phyloP scores from a whole-genome alignment of 2,329 filamentous ascomycete genomes.

The Teratosphaeria pseudoeucalypti region DNA sequence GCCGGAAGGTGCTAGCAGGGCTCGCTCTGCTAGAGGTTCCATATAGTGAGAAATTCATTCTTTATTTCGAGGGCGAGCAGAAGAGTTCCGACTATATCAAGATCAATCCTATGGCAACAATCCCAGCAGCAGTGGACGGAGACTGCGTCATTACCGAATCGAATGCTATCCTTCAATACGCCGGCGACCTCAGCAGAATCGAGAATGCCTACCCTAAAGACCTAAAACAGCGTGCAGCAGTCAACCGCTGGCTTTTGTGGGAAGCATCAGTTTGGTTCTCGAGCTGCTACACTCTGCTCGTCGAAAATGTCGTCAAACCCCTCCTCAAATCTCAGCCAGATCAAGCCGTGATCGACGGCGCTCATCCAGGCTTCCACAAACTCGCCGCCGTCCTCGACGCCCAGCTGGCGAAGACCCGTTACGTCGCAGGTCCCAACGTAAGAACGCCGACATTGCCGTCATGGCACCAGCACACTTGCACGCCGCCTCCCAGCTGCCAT shows the following conservation, averaged over 20 bases:
- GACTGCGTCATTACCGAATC: conserved; percentile 32
- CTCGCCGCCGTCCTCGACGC: conserved; percentile 29
- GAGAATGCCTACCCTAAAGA: conserved; percentile 30
- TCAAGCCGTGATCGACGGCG: conserved; percentile 24
- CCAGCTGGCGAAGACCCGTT: conserved; percentile 29
- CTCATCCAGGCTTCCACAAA: conserved; percentile 27
- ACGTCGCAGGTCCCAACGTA: conserved; percentile 25
- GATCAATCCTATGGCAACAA: conserved; percentile 30
- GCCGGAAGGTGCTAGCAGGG: conserved; percentile 32
- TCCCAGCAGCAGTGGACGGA: conserved; percentile 31
- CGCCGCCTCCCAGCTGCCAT: conserved; percentile 24
- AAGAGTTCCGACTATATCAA: conserved; percentile 26
- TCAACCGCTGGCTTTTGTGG: conserved; percentile 35
- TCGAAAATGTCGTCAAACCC: conserved; percentile 33
- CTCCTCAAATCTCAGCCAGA: conserved; percentile 28
- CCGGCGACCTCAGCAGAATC: conserved; percentile 24
- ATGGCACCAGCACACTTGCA: conserved; percentile 32
- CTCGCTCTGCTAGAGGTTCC: conserved; percentile 27
- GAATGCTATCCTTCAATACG: conserved; percentile 34
- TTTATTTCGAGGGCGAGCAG: conserved; percentile 32
- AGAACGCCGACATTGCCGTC: conserved; percentile 33
- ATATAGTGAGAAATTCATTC: conserved; percentile 29
- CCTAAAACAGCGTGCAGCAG: conserved; percentile 28
- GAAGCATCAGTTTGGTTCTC: conserved; percentile 33
- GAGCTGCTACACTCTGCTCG: conserved; percentile 31